These are phyloP conservation scores for Cubamyces sp. DNA, from an alignment of 768 basidiomycete species.

Conservation along the genomic window DNA sequence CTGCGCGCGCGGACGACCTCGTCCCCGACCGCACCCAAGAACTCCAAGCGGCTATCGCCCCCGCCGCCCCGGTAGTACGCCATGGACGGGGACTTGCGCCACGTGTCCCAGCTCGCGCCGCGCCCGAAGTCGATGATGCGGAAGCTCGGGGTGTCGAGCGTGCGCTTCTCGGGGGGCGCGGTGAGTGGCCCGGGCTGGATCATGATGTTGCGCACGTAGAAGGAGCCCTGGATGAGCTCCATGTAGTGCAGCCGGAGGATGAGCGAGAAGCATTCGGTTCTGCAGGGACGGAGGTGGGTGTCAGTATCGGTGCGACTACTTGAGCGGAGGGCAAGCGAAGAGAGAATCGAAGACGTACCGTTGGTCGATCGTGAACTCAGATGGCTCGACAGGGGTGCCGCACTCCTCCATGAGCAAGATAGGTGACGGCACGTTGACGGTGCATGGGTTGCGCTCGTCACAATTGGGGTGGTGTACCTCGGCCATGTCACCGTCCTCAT, in stretches of 20 bases:
- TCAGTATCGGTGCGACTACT: neutral
- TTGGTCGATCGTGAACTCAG: constrained; percentile 27
- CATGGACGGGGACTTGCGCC: neutral
- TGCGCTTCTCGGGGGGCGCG: constrained; percentile 34
- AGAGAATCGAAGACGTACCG: constrained; percentile 21
- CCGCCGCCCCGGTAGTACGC: neutral
- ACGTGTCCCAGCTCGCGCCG: constrained; percentile 10
- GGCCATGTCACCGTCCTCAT: constrained; percentile 11
- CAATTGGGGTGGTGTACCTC: constrained; percentile 14
- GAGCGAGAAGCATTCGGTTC: constrained; percentile 39
- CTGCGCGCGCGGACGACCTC: constrained; percentile 8
- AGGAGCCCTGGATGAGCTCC: constrained; percentile 46
- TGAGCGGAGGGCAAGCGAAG: neutral
- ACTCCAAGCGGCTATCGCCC: neutral
- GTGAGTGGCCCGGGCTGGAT: constrained; percentile 48
- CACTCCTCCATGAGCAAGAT: constrained; percentile 55
- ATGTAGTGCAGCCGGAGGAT: constrained; percentile 44
- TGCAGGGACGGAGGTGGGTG: neutral
- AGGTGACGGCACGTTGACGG: constrained; percentile 34
- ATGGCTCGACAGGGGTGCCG: constrained; percentile 39
- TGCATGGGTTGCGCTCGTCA: neutral
- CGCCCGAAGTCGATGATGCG: constrained; percentile 58
- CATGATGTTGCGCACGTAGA: constrained; percentile 48
- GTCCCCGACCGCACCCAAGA: constrained; percentile 1
- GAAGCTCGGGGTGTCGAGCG: constrained; percentile 40